Base-by-base conservation (phyloP, 1,284 basidiomycete species). In the Xanthoconium separans region DNA sequence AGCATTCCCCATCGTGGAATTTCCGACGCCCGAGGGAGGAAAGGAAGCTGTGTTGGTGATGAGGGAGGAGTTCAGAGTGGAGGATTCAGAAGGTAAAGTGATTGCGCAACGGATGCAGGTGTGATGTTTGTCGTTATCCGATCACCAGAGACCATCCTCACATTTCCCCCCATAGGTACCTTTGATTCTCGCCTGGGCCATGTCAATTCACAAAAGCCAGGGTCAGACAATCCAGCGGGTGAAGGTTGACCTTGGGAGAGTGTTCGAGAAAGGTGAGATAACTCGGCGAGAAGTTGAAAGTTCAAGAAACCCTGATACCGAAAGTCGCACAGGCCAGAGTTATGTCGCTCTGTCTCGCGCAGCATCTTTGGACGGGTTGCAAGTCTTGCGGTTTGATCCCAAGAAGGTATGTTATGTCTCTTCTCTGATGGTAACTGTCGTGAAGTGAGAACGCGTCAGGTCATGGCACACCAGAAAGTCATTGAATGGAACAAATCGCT, bases 271-370 rank as follows among this genome's bases (percentile, higher is more conserved):
- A 66, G 88, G 87, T 77, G 87, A 57, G 55, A 46, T 41, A 48
- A 8, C 37, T 18, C 7, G 0, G 11, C 13, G 16, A 9, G 7
- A 4, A 15, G 12, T 6, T 39, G 27, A 33, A 11, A n/a, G n/a
- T n/a, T n/a, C n/a, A n/a, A n/a, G n/a, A 42, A 30, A 15, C 33
- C 1, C 9, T 29, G 34, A 31, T 33, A 18, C 51, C 60, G n/a
- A 61, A 39, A 3, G 16, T 2, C 4, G 3, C 18, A 12, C 50
- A 81, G 83, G 83, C 3, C 87, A 89, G 73, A 89, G 87, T 41
- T 94, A 94, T 60, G 91, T 93, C 12, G 92, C 92, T 0, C 75
- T 95, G 9, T 92, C 90, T 9, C 84, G 92, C 12, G 92, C 92
- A 1, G 89, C 90, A 0, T 84, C 85, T 9, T 71, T 93, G 39